phyloP scores from a whole-genome alignment of 1,284 basidiomycete genomes.

The Irpex sp. region DNA sequence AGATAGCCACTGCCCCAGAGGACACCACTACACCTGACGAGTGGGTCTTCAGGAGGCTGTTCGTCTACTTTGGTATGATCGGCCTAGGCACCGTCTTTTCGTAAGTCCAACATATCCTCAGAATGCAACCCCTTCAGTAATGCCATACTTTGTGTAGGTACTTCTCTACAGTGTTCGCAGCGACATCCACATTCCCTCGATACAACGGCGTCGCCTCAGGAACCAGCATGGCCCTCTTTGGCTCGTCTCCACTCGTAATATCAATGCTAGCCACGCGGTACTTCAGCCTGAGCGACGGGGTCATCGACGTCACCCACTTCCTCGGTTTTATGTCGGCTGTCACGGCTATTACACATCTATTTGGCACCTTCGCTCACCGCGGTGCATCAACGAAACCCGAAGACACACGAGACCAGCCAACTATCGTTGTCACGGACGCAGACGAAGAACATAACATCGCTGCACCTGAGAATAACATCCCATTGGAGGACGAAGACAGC shows the following conservation, averaged over 20 bases:
- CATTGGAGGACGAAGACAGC: neutral
- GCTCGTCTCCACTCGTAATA: constrained; percentile 69
- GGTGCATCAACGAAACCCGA: constrained; percentile 1
- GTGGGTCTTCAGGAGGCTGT: constrained; percentile 46
- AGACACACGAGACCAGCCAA: neutral
- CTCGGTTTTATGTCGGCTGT: constrained; percentile 51
- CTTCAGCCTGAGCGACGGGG: constrained; percentile 39
- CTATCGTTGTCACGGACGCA: constrained; percentile 5
- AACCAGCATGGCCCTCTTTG: constrained; percentile 63
- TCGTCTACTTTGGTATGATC: constrained; percentile 53
- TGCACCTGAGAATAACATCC: neutral
- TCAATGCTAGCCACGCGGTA: constrained; percentile 56
- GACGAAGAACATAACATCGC: constrained; percentile 10
- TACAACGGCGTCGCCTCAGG: constrained; percentile 65
- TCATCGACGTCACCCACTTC: constrained; percentile 51
- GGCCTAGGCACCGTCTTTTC: constrained; percentile 66
- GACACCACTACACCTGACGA: constrained; percentile 32
- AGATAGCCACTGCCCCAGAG: constrained; percentile 42
- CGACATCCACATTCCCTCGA: constrained; percentile 59
- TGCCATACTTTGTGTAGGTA: constrained; percentile 38
- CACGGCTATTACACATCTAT: constrained; percentile 46
- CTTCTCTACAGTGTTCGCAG: constrained; percentile 70
- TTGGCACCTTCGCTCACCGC: constrained; percentile 34
- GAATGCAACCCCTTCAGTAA: neutral
- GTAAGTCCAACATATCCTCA: constrained; percentile 34